A percentile compares a stretch with the other conserved stretches of the same genome.
phyloP scores from a whole-genome alignment of 2,329 filamentous ascomycete species.

The Ophiostoma perfectum region DNA sequence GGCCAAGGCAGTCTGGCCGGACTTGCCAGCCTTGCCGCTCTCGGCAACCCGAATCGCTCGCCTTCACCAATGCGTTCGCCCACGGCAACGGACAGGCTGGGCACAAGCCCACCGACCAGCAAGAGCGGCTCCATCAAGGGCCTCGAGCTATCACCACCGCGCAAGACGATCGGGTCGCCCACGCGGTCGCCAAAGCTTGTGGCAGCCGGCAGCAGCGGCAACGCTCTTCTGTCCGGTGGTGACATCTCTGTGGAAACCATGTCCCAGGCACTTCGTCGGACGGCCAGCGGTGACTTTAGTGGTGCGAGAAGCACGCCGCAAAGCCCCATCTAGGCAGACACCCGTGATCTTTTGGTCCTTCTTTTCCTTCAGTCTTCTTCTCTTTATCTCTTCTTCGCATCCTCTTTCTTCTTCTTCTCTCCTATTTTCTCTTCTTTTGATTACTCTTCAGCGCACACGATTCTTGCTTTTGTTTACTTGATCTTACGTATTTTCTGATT shows the following conservation, averaged over 20 bases:
- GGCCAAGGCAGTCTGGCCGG: slow-evolving; percentile 54
- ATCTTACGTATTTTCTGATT: neutral
- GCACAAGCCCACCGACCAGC: slow-evolving; percentile 69
- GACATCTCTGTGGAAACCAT: slow-evolving; percentile 91
- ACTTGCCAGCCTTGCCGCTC: slow-evolving; percentile 54
- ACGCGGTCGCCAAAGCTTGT: slow-evolving; percentile 26
- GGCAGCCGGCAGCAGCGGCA: slow-evolving; percentile 26
- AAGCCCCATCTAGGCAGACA: slow-evolving; percentile 43
- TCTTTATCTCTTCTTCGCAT: neutral
- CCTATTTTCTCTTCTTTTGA: neutral
- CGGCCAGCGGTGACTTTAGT: slow-evolving; percentile 72
- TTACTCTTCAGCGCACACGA: neutral
- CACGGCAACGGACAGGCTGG: slow-evolving; percentile 49
- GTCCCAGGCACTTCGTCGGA: slow-evolving; percentile 80
- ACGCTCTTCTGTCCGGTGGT: slow-evolving; percentile 29
- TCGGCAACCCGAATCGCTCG: slow-evolving; percentile 54
- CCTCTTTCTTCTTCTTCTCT: neutral
- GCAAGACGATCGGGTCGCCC: slow-evolving; percentile 60
- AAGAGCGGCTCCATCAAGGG: slow-evolving; percentile 69
- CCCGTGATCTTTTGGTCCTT: neutral
- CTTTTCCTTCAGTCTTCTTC: neutral
- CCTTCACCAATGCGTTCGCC: slow-evolving; percentile 76
- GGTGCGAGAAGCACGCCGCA: slow-evolving; percentile 50
- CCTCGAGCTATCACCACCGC: slow-evolving; percentile 61
- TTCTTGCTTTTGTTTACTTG: neutral